Percentiles rank a stretch among this genome's conserved stretches.
phyloP scores from a whole-genome alignment of 1,284 basidiomycete genomes.

The Tylopilus sp. region DNA sequence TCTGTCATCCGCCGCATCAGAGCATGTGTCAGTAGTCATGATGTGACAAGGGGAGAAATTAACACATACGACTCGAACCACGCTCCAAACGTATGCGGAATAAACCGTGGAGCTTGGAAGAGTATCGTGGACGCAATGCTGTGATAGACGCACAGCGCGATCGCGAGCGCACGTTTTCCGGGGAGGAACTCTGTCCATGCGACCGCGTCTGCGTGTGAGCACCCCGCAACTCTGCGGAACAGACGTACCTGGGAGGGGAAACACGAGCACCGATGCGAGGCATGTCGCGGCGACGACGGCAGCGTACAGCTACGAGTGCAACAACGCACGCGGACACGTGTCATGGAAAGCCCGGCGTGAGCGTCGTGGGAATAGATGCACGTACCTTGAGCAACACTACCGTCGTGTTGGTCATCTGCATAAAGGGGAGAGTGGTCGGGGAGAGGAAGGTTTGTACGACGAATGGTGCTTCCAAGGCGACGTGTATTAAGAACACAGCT shows the following conservation, averaged over 20 bases:
- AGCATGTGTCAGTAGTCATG: not conserved
- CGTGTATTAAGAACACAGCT: slow-evolving; percentile 68
- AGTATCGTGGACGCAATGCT: slow-evolving; percentile 69
- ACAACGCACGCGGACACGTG: not conserved
- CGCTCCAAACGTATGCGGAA: slow-evolving; percentile 66
- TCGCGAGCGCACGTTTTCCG: slow-evolving; percentile 77
- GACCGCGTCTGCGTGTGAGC: not conserved
- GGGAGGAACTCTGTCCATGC: slow-evolving; percentile 62
- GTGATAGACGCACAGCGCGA: slow-evolving; percentile 75
- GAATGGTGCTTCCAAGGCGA: slow-evolving; percentile 71
- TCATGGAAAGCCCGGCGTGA: not conserved
- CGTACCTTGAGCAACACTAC: slow-evolving; percentile 68
- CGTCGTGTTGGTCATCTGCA: slow-evolving; percentile 78
- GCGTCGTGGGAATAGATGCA: not conserved
- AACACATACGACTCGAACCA: slow-evolving; percentile 54
- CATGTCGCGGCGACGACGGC: slow-evolving; percentile 58
- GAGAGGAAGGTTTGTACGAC: slow-evolving; percentile 71
- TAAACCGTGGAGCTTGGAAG: slow-evolving; percentile 72
- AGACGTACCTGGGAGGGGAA: slow-evolving; percentile 54
- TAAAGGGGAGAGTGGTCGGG: slow-evolving; percentile 60
- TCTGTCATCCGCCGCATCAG: slow-evolving; percentile 33
- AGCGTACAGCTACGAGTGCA: slow-evolving; percentile 44
- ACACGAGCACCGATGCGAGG: slow-evolving; percentile 56
- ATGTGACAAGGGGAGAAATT: not conserved
- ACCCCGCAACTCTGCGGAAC: not conserved